Evolutionary conservation across 176 grass and related monocot species (phyloP).

Genomic region (Ananas comosus): DNA sequence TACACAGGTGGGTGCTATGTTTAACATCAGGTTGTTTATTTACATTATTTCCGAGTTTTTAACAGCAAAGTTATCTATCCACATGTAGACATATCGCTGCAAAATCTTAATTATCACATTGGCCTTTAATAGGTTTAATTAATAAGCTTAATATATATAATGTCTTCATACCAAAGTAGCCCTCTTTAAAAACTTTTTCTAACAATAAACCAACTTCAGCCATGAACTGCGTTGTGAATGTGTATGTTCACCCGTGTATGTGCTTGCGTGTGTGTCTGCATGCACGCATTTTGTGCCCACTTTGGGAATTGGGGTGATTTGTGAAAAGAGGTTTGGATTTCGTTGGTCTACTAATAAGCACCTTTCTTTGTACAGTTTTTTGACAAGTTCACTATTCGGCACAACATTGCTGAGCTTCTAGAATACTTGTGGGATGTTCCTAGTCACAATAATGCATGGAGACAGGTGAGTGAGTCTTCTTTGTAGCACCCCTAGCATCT

Average conservation of each 20-base stretch:
- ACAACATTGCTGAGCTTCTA: slow-evolving; percentile 96
- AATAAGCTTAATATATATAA: background rate
- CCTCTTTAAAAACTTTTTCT: too few relatives aligned
- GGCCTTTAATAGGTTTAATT: background rate
- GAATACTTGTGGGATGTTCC: slow-evolving; percentile 97
- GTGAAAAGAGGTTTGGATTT: background rate
- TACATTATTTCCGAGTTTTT: too few relatives aligned
- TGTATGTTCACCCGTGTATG: too few relatives aligned
- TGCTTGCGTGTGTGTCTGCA: too few relatives aligned
- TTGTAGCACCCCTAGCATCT: background rate
- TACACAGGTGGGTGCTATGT: slow-evolving; percentile 54
- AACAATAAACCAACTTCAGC: too few relatives aligned
- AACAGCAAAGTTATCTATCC: too few relatives aligned
- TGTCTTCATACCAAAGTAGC: too few relatives aligned
- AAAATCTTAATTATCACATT: too few relatives aligned
- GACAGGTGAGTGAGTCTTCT: slow-evolving; percentile 44
- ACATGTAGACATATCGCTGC: too few relatives aligned
- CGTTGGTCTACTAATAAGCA: background rate
- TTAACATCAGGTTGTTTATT: too few relatives aligned
- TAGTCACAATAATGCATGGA: slow-evolving; percentile 83
- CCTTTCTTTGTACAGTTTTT: slow-evolving; percentile 54
- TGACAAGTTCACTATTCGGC: slow-evolving; percentile 94
- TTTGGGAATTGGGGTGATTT: background rate
- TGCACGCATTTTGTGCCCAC: background rate
- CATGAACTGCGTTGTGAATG: too few relatives aligned